Base-by-base conservation (phyloP, 2,329 filamentous ascomycete genomes). In the Aspergillus cejpii region DNA sequence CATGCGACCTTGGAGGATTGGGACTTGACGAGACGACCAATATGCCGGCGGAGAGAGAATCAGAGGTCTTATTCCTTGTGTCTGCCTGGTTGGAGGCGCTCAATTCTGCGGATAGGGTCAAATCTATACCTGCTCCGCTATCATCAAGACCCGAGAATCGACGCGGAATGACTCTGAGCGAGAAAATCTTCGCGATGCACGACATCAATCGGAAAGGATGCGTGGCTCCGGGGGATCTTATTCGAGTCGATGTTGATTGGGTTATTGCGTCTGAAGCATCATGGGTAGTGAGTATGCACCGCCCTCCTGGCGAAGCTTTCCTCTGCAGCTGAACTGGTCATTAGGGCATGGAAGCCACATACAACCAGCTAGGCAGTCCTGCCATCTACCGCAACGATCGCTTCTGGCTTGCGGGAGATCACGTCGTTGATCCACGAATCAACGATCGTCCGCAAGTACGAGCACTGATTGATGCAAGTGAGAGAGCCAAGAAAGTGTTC, bases 321-420 rank as follows among this genome's bases (percentile, higher is more conserved):
- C 14, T n/a, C 12, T 14, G 12, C 6, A 17, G 6, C 20, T 33
- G 7, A 15, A 3, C 6, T 14, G 37, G n/a, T 14, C 5, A 29
- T n/a, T 14, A 57, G 62, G 62, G 65, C 31, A 74, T 74, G 71
- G 61, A 66, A 24, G 55, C 55, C 29, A 69, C 65, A 3, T 71
- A 72, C 49, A 57, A 70, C 3, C 41, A 55, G 3, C 52, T 75
- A 6, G 68, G 69, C 2, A 50, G 56, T 10, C 69, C 70, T 0
- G 64, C 66, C 3, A 70, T 73, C n/a, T 74, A 66, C 46, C 69
- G 74, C 6, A 76, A 75, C 41, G 72, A 75, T 48, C 59, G 73
- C 0, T 68, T 76, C 50, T 76, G 73, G 74, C 62, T 77, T 5
- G 73, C 72, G 0, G 68, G 68, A 1, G 74, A 76, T 51, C 73